Percentiles rank a stretch among this genome's conserved stretches.
Evolutionary conservation across 2,329 filamentous ascomycete genomes (phyloP).

Genomic region (Beauveria bassiana): DNA sequence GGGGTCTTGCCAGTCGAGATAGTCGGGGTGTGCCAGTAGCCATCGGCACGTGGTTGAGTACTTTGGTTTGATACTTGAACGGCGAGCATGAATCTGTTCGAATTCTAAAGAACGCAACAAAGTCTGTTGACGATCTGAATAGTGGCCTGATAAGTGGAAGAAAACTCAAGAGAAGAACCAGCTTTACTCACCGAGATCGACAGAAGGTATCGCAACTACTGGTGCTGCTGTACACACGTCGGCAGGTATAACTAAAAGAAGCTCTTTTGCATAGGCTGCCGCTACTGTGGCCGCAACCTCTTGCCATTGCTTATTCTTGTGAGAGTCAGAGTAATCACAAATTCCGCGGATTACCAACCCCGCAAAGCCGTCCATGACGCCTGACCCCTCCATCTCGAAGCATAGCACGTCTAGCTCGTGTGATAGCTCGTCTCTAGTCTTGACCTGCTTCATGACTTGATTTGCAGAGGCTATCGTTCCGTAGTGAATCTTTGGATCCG

Average conservation of each 20-base stretch:
- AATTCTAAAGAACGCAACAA: not conserved
- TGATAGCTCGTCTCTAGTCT: conserved; percentile 6
- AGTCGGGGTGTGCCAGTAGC: not conserved
- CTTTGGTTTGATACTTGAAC: not conserved
- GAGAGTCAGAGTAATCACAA: conserved; percentile 24
- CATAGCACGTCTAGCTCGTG: conserved; percentile 13
- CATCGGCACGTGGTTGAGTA: not conserved
- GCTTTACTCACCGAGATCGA: not conserved
- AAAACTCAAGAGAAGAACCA: too few species aligned
- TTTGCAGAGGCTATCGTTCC: conserved; percentile 20
- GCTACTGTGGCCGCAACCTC: conserved; percentile 17
- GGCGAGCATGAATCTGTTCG: not conserved
- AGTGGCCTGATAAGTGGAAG: not conserved
- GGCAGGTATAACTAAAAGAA: not conserved
- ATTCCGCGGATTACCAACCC: conserved; percentile 28
- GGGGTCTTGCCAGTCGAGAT: conserved; percentile 6
- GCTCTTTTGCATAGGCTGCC: conserved; percentile 17
- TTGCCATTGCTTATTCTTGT: conserved; percentile 21
- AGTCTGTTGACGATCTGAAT: not conserved
- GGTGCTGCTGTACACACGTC: too few species aligned
- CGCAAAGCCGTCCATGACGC: conserved; percentile 19
- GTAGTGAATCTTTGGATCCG: conserved; percentile 15
- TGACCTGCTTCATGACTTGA: conserved; percentile 14
- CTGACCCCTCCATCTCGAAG: conserved; percentile 23
- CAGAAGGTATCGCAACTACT: not conserved